phyloP scores from a whole-genome alignment of 371 early-diverging fungal genomes.

The Zopfochytrium polystomum region DNA sequence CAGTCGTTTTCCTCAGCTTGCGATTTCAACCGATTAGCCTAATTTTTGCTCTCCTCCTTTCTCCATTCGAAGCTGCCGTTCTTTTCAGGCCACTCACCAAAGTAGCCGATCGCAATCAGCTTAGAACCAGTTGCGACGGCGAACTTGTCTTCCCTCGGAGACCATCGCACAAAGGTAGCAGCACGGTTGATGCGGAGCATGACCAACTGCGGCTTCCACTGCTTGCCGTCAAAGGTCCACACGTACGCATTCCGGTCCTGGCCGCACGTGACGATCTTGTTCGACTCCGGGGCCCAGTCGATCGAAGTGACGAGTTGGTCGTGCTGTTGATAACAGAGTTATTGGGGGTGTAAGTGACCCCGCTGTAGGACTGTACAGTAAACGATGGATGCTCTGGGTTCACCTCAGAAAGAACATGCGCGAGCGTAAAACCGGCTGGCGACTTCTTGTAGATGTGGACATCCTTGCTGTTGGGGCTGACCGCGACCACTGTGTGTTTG shows the following conservation, averaged over 20 bases:
- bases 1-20: slow-evolving; percentile 74
- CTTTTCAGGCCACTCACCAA: slow-evolving; percentile 78
- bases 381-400: not conserved
- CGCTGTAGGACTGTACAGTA: not conserved
- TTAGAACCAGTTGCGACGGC: slow-evolving; percentile 93
- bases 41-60: too few species aligned
- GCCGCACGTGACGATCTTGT: slow-evolving; percentile 93
- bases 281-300: slow-evolving; percentile 94
- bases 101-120: slow-evolving; percentile 90
- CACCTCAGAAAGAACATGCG: slow-evolving; percentile 73
- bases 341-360: not conserved
- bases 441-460: slow-evolving; percentile 78
- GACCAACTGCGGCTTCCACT: slow-evolving; percentile 93
- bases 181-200: slow-evolving; percentile 93
- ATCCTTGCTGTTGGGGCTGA: slow-evolving; percentile 86
- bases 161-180: slow-evolving; percentile 93
- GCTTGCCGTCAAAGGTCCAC: slow-evolving; percentile 74
- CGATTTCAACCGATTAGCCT: not conserved
- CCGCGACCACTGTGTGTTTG: slow-evolving; percentile 74
- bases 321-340: slow-evolving; percentile 58
- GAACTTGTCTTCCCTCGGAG: slow-evolving; percentile 96
- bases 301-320: slow-evolving; percentile 92
- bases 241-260: slow-evolving; percentile 98
- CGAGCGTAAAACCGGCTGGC: slow-evolving; percentile 59
- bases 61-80: too few species aligned